These are phyloP conservation scores for Arthroderma sp. DNA, from an alignment of 2,329 filamentous ascomycete species.

Conservation along the genomic window DNA sequence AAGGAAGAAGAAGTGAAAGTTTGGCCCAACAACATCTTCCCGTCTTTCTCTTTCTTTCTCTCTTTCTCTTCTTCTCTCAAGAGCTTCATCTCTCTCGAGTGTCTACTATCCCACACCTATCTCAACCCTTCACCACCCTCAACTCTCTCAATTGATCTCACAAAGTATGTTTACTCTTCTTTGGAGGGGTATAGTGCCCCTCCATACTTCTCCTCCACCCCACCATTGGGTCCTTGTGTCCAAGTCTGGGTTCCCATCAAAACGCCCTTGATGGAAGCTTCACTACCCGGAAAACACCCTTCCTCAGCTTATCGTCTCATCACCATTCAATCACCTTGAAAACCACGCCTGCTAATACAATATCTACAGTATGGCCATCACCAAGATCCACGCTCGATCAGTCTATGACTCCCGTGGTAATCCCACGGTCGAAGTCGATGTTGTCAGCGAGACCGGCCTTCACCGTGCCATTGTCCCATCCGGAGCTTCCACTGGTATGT, in stretches of 20 bases:
- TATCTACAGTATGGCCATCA: conserved; percentile 57
- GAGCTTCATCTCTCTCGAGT: too few species aligned
- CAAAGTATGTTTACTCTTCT: neutral
- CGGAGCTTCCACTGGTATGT: conserved; percentile 82
- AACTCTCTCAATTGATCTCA: conserved; percentile 2
- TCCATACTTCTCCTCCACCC: conserved; percentile 3
- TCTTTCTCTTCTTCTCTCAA: conserved; percentile 4
- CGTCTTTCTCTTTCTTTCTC: conserved; percentile 8
- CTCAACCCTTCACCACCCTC: neutral
- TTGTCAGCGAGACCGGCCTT: conserved; percentile 89
- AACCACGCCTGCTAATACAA: too few species aligned
- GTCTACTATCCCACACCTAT: too few species aligned
- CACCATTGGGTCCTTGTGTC: neutral
- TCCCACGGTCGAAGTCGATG: conserved; percentile 96
- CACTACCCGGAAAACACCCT: neutral
- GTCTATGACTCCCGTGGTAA: conserved; percentile 98
- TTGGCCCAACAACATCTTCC: conserved; percentile 1
- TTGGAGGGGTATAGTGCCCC: neutral
- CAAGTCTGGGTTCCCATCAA: too few species aligned
- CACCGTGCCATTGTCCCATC: conserved; percentile 97
- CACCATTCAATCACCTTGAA: too few species aligned
- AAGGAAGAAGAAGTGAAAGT: too few species aligned
- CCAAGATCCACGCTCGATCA: conserved; percentile 80
- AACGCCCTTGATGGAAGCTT: too few species aligned
- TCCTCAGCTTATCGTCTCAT: neutral